Base-by-base conservation (phyloP, 2,329 filamentous ascomycete genomes). In the Aspergillus ruber region DNA sequence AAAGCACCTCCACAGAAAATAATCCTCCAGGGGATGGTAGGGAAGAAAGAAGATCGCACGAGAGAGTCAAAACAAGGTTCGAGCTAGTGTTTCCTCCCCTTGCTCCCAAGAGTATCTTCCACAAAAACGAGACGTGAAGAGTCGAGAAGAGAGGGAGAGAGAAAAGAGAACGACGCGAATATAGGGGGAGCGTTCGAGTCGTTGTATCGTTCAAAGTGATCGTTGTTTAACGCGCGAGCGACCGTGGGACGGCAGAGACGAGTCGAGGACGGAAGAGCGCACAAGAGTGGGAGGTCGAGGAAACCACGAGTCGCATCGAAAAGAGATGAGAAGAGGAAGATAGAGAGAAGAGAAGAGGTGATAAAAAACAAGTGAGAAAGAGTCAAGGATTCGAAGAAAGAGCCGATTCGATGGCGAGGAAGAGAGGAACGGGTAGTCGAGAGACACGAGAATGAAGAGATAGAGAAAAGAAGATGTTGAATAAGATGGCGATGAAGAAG, bases 161-260 rank as follows among this genome's bases (percentile, higher is more conserved):
- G 36, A 39, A 27, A 42, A 25, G 40, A 42, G 21, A n/a, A 42
- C 12, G 40, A 20, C 20, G 18, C 7, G 39, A 39, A 40, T 38
- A 38, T 41, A 17, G 44, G 41, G 42, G 40, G 32, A 36, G 35
- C 15, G 42, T 29, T 23, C 25, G 32, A 39, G 17, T 10, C 36
- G 25, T 29, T 48, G 18, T 40, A 43, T 33, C 17, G 8, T 25
- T 50, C 48, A 53, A 44, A 50, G 46, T 43, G 49, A 51, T 54
- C 42, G 45, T 48, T 42, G 49, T 55, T 47, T 42, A 50, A 54
- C 51, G 50, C 54, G 57, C 56, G 54, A 57, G 56, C 57, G 57
- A 59, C 54, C 54, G 54, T 54, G 53, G 45, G 50, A 50, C 46
- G 47, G 50, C 48, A 60, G 47, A 46, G 50, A 56, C 48, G 50